Percentiles rank a stretch among this genome's conserved stretches.
Conservation (phyloP, 306 rosid genomes). For the Fragaria ananassa region DNA sequence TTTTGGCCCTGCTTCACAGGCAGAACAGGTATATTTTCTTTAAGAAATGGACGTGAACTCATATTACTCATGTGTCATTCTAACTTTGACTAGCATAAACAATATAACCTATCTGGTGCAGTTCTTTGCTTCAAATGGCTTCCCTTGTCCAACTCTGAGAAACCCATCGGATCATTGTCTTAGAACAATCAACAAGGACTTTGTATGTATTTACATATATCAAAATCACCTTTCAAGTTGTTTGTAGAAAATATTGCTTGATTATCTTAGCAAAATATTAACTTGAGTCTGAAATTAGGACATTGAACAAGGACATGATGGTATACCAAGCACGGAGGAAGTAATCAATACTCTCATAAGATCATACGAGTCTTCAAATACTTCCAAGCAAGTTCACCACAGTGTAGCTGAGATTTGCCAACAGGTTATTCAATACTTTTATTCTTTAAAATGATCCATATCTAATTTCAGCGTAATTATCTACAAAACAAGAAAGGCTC, state of each 20-base stretch:
- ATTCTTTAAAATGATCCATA: not conserved
- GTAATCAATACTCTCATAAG: slow-evolving; percentile 26
- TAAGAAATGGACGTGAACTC: not conserved
- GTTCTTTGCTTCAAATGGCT: slow-evolving; percentile 68
- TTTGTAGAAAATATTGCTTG: not conserved
- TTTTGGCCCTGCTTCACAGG: slow-evolving; percentile 33
- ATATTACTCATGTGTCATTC: not conserved
- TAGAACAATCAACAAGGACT: slow-evolving; percentile 70
- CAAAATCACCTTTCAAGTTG: not conserved
- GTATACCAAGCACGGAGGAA: slow-evolving; percentile 32
- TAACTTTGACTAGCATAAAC: not conserved
- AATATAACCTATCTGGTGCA: slow-evolving; percentile 14
- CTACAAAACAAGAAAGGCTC: not conserved
- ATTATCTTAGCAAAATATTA: not conserved
- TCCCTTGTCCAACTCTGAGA: slow-evolving; percentile 58
- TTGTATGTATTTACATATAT: not conserved
- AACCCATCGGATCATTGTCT: slow-evolving; percentile 75
- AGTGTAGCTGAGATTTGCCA: slow-evolving; percentile 23
- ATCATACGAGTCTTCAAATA: slow-evolving; percentile 31
- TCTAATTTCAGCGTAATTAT: not conserved
- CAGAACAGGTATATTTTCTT: slow-evolving; percentile 25
- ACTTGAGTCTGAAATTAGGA: slow-evolving; percentile 29
- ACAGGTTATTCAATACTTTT: slow-evolving; percentile 14
- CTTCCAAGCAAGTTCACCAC: slow-evolving; percentile 18
- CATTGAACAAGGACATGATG: slow-evolving; percentile 27